Evolutionary conservation across 2,329 filamentous ascomycete species (phyloP), one percentile per base, ranked within the genome.

Genomic region (Bertia moriformis): DNA sequence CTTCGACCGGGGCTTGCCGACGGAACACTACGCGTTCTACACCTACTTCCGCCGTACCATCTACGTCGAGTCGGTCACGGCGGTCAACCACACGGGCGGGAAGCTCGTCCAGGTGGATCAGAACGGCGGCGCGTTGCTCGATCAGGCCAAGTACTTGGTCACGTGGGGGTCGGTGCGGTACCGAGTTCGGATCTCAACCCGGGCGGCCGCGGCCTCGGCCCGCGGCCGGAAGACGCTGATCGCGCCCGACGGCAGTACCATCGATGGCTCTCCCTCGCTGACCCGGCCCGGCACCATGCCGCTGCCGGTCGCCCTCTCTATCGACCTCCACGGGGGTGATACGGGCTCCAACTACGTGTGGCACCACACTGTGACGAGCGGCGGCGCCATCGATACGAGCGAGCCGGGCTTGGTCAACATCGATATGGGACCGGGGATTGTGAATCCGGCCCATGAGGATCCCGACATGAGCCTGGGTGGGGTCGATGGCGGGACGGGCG

Each of bases 21-120:
- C 79, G 0, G 89, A 96, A 56, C 86, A 94, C 59, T 95, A 93
- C 57, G 86, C 85, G 2, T 95, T 95, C 61, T 95, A 94, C 61
- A 83, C 73, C 1, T 93, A 94, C 64, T 96, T 83, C 57, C 78
- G 87, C 59, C 84, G 87, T 46, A 82, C 80, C 5, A 84, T 93
- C 45, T 93, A 89, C 62, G 66, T 93, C 44, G 75, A 78, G 48
- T 77, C 74, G 14, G 60, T 67, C 10, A 58, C 59, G 1, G 54
- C 61, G 1, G 53, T 73, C 42, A 67, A 69, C 44, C 51, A 51
- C n/a, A 50, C 50, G 18, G 51, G 53, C 13, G 53, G 60, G n/a
- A 53, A 52, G 4, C 52, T 60, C 38, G 55, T 65, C 2, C 58
- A 65, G 1, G 58, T 64, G 18, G 74, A 79, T 46, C 48, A 60